A percentile compares a stretch with the other conserved stretches of the same genome.
phyloP scores from a whole-genome alignment of 495 filamentous ascomycete genomes.

The Hypoxylon trugodes region DNA sequence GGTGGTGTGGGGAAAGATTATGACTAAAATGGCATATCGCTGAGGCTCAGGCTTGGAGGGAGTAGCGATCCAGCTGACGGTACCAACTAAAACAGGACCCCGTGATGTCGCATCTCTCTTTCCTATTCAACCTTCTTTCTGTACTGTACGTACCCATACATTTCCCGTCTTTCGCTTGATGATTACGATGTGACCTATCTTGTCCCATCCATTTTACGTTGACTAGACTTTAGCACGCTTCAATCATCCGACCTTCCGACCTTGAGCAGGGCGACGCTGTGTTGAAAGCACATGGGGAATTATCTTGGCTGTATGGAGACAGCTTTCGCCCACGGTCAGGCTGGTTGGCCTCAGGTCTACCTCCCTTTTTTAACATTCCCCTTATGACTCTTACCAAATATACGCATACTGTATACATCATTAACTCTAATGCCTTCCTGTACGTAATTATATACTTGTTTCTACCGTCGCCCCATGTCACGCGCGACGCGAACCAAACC shows the following conservation, averaged over 20 bases:
- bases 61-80: conserved; percentile 32
- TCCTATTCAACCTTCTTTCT: conserved; percentile 27
- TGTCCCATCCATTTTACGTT: conserved; percentile 7
- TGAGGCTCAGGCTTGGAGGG: conserved; percentile 27
- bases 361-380: conserved; percentile 3
- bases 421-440: conserved; percentile 25
- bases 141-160: conserved; percentile 21
- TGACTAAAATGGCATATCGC: conserved; percentile 23
- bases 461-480: conserved; percentile 31
- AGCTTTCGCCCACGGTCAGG: conserved; percentile 27
- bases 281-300: conserved; percentile 31
- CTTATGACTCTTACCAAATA: conserved; percentile 32
- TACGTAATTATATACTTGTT: conserved; percentile 15
- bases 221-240: conserved; percentile 20
- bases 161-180: conserved; percentile 21
- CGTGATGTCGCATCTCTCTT: conserved; percentile 38
- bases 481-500: conserved; percentile 22
- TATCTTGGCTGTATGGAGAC: conserved; percentile 14
- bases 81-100: conserved; percentile 17
- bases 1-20: conserved; percentile 25
- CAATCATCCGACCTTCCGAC: conserved; percentile 37
- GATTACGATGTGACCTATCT: conserved; percentile 43
- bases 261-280: conserved; percentile 24
- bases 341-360: conserved; percentile 18
- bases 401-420: conserved; percentile 24